Percentiles rank a stretch among this genome's conserved stretches.
Evolutionary conservation across 305 asterid species (phyloP).

Genomic region (Ajuga reptans): DNA sequence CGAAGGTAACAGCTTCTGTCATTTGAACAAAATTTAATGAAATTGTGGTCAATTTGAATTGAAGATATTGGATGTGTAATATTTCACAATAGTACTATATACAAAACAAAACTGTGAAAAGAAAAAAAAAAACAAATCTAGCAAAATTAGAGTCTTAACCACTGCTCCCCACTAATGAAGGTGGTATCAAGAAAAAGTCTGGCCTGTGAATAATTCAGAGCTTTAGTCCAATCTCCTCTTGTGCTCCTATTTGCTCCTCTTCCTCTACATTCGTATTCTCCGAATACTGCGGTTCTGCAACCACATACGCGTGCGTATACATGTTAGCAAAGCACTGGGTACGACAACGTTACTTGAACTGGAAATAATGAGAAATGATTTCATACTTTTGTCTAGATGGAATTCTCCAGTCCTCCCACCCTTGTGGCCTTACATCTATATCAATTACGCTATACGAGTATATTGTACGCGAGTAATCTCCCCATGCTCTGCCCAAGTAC

Average conservation of each 20-base stretch:
- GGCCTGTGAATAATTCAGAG: slow-evolving; percentile 36
- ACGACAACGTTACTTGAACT: neutral
- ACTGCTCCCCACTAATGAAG: slow-evolving; percentile 47
- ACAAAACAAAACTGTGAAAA: neutral
- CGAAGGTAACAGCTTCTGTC: neutral
- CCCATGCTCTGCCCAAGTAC: slow-evolving; percentile 80
- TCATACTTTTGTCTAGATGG: slow-evolving; percentile 41
- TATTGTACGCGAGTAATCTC: slow-evolving; percentile 41
- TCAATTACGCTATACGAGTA: slow-evolving; percentile 43
- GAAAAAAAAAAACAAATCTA: neutral
- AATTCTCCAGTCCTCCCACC: slow-evolving; percentile 60
- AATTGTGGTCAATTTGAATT: neutral
- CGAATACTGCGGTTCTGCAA: slow-evolving; percentile 53
- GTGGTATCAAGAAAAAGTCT: slow-evolving; percentile 32
- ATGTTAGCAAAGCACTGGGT: neutral
- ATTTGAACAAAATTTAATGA: neutral
- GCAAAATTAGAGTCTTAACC: slow-evolving; percentile 43
- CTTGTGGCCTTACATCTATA: slow-evolving; percentile 37
- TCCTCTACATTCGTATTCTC: slow-evolving; percentile 60
- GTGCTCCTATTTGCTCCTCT: slow-evolving; percentile 50
- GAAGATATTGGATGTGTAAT: neutral
- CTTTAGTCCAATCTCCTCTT: slow-evolving; percentile 54
- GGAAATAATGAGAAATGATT: neutral
- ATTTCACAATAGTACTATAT: neutral
- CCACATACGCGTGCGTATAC: neutral